Base-by-base conservation (phyloP, 2,329 filamentous ascomycete species). In the Didymosphaeria variabile region DNA sequence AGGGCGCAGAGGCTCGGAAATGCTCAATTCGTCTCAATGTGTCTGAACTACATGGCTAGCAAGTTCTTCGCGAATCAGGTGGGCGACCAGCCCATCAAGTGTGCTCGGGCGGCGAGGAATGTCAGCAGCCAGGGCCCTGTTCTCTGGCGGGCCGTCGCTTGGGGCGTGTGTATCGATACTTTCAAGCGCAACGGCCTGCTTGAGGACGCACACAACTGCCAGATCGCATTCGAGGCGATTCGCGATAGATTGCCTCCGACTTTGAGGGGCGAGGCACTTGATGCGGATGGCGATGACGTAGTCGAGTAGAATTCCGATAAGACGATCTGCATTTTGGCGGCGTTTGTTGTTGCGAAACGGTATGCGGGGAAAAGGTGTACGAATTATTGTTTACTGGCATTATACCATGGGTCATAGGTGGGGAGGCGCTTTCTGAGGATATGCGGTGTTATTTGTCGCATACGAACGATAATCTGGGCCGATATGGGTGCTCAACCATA, bases 11-110 rank as follows among this genome's bases (percentile, higher is more conserved):
- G 83, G 8, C 88, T 90, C 9, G 84, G 84, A 57, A 97, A 97
- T 74, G 87, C 87, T 32, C 91, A 96, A 66, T 90, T 94, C 57
- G 85, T 93, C n/a, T 90, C 90, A 51, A 91, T 97, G 65, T 89
- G 91, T 6, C 86, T 97, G 61, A 93, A 89, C 67, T 89, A 95
- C 66, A 96, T 97, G 91, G 90, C 91, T 55, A 88, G 86, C 72
- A 87, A 89, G 55, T 91, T 97, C 71, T 97, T 94, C 77, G 89
- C 90, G 49, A 90, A 91, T 61, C 90, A 94, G 15, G 88, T 96
- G 4, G 93, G 93, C 53, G 79, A 81, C 40, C 82, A 84, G 66
- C 79, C 87, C 1, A 79, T 85, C 47, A 83, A 84, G 60, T 85
- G 85, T 49, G 77, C 68, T 50, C 63, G 60, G 60, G 79, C 67